phyloP scores from a whole-genome alignment of 108 stramenopile species.

The Skeletonema marinoi region DNA sequence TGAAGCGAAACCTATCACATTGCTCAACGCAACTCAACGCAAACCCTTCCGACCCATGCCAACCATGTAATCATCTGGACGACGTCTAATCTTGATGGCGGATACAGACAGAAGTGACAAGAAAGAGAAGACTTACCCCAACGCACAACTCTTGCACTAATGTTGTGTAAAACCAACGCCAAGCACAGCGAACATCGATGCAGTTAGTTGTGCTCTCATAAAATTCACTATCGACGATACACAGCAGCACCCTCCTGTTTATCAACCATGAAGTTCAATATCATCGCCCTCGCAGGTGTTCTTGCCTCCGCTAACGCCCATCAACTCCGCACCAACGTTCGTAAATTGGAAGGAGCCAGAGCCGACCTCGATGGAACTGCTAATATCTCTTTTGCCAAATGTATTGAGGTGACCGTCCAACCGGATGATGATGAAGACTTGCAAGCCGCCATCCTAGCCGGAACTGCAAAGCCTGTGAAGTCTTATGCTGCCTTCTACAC shows the following conservation, averaged over 20 bases:
- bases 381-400: background rate
- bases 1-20: too few relatives aligned
- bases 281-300: background rate
- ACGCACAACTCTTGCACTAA: too few relatives aligned
- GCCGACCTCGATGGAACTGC: background rate
- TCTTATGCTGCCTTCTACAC: background rate
- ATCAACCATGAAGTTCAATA: background rate
- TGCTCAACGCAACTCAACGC: too few relatives aligned
- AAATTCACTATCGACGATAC: too few relatives aligned
- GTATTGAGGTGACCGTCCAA: background rate
- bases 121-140: too few relatives aligned
- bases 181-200: too few relatives aligned
- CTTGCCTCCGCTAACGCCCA: background rate
- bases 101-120: too few relatives aligned
- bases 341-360: background rate
- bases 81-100: too few relatives aligned
- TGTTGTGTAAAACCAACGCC: too few relatives aligned
- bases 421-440: background rate
- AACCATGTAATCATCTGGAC: too few relatives aligned
- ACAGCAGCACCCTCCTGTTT: background rate
- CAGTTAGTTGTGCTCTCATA: too few relatives aligned
- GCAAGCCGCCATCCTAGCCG: background rate
- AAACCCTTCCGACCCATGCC: too few relatives aligned
- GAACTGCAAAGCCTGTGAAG: background rate
- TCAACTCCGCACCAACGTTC: background rate